Conservation (phyloP, 2,329 filamentous ascomycete species). For the Pyricularia sp. region DNA sequence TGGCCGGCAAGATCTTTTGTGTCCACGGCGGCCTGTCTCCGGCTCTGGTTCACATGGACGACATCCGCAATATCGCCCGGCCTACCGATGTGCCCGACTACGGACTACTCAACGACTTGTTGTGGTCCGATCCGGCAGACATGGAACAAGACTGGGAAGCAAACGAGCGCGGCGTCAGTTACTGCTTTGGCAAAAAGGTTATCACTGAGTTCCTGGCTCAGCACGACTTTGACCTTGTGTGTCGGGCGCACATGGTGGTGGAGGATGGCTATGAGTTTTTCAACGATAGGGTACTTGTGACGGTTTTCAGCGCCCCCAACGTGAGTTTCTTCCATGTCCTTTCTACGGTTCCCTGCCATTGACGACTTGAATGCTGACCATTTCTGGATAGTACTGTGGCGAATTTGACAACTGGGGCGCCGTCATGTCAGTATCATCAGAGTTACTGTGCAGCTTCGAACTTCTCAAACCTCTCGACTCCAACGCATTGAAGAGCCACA, state of each 20-base stretch:
- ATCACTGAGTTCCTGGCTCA: slow-evolving; percentile 97
- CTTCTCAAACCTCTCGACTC: slow-evolving; percentile 93
- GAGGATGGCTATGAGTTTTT: slow-evolving; percentile 99
- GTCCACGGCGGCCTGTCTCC: slow-evolving; percentile 98
- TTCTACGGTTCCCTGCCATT: not conserved
- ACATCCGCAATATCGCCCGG: slow-evolving; percentile 97
- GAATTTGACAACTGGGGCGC: slow-evolving; percentile 99
- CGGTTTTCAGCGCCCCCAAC: slow-evolving; percentile 95
- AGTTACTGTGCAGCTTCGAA: slow-evolving; percentile 94
- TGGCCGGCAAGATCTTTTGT: slow-evolving; percentile 99
- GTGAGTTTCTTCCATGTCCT: slow-evolving; percentile 49
- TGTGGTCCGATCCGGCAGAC: slow-evolving; percentile 99
- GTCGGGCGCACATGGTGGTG: slow-evolving; percentile 95
- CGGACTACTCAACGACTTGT: slow-evolving; percentile 89
- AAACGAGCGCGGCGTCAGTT: slow-evolving; percentile 96
- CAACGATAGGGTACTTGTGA: slow-evolving; percentile 94
- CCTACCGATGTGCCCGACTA: slow-evolving; percentile 99
- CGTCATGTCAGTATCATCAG: slow-evolving; percentile 97
- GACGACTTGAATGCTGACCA: not conserved
- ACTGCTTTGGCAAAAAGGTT: slow-evolving; percentile 96
- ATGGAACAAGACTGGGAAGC: slow-evolving; percentile 97
- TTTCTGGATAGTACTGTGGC: slow-evolving; percentile 73
- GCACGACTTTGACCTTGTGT: slow-evolving; percentile 99
- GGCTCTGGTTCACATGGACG: slow-evolving; percentile 98
- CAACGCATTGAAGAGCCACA: slow-evolving; percentile 92